Conservation (phyloP, 305 asterid genomes). For the Rubia occidens region DNA sequence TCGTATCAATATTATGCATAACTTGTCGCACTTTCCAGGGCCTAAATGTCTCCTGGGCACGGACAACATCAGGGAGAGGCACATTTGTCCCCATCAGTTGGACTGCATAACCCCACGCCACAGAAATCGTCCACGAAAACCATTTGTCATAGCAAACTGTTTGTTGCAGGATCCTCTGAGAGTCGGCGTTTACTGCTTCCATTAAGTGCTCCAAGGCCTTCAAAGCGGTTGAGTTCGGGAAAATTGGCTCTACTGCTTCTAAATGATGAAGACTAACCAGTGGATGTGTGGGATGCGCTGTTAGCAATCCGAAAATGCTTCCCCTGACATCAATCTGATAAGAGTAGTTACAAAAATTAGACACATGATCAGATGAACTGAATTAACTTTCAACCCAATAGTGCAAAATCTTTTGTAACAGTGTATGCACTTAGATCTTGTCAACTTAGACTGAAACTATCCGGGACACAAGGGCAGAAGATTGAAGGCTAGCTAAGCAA, state of each 20-base stretch:
- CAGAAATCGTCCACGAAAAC: slow-evolving; percentile 72
- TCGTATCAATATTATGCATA: slow-evolving; percentile 27
- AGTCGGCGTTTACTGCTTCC: slow-evolving; percentile 41
- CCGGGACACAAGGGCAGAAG: too few species aligned
- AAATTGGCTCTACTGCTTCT: slow-evolving; percentile 47
- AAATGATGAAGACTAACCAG: slow-evolving; percentile 60
- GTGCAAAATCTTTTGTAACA: too few species aligned
- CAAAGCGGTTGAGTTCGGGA: slow-evolving; percentile 44
- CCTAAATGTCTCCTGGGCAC: slow-evolving; percentile 38
- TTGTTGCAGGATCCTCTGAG: slow-evolving; percentile 59
- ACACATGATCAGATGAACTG: background rate
- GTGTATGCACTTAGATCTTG: too few species aligned
- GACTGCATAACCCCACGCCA: slow-evolving; percentile 83
- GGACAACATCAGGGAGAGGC: slow-evolving; percentile 38
- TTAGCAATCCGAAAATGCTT: slow-evolving; percentile 56
- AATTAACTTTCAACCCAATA: background rate
- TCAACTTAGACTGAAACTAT: too few species aligned
- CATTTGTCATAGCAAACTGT: slow-evolving; percentile 65
- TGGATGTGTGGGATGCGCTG: slow-evolving; percentile 62
- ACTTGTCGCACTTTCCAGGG: slow-evolving; percentile 40
- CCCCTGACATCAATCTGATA: slow-evolving; percentile 72
- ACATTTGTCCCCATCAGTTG: slow-evolving; percentile 43
- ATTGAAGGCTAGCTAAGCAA: too few species aligned
- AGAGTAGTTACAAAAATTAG: background rate
- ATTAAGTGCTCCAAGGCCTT: slow-evolving; percentile 45